Conservation (phyloP, 202 grass and related monocot genomes). For the Alloteropsis angusta region DNA sequence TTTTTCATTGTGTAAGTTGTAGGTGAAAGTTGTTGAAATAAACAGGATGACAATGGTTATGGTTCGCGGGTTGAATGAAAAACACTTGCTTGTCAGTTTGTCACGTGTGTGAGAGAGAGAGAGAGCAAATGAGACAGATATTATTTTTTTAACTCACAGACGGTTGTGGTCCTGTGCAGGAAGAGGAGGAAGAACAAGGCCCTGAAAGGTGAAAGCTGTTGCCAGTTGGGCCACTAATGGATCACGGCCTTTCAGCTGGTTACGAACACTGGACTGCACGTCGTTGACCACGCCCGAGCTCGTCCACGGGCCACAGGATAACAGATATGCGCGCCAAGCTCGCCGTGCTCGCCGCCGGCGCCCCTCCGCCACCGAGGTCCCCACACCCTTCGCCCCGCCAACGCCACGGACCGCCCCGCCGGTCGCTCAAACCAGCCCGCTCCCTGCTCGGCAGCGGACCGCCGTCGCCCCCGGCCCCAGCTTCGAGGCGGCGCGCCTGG, state of each 20-base stretch:
- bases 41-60: no score
- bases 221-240: background rate
- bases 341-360: constrained; percentile 22
- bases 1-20: no score
- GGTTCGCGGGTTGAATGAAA: no score
- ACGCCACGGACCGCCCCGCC: background rate
- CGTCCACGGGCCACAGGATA: background rate
- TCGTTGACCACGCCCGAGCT: background rate
- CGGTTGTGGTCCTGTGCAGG: no score
- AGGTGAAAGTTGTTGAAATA: no score
- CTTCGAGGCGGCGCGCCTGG: constrained; percentile 29
- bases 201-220: no score
- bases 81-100: no score
- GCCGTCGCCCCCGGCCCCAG: background rate
- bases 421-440: background rate
- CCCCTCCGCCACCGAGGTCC: background rate
- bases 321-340: constrained; percentile 24
- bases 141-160: no score
- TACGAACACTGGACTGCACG: background rate
- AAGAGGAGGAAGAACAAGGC: no score
- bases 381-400: background rate
- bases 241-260: background rate
- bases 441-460: constrained; percentile 15
- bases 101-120: no score
- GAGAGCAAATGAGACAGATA: no score